phyloP scores from a whole-genome alignment of 305 asterid genomes.

The Lippia alba region DNA sequence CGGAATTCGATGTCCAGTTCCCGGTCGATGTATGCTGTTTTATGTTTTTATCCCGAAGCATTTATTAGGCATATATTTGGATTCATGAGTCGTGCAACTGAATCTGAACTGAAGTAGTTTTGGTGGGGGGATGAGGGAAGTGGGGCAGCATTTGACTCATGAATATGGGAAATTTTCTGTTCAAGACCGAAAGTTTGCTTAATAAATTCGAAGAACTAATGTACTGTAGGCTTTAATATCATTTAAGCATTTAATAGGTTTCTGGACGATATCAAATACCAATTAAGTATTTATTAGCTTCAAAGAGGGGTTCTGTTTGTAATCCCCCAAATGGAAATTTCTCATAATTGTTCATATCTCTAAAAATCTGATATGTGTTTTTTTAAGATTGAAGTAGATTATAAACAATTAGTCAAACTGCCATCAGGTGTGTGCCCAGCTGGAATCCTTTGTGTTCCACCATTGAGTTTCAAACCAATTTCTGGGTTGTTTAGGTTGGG shows the following conservation, averaged over 20 bases:
- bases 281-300: conserved; percentile 2
- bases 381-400: conserved; percentile 7
- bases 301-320: conserved; percentile 4
- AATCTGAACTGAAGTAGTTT: neutral
- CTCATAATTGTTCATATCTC: neutral
- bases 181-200: conserved; percentile 23
- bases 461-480: conserved; percentile 1
- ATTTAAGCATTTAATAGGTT: conserved; percentile 5
- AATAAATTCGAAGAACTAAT: neutral
- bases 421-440: neutral
- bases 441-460: conserved; percentile 1
- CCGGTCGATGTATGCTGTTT: conserved; percentile 64
- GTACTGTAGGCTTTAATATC: neutral
- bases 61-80: conserved; percentile 1
- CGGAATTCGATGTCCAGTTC: conserved; percentile 66
- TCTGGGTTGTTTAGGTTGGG: neutral
- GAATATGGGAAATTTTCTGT: neutral
- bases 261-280: neutral
- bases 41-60: neutral
- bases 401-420: conserved; percentile 8
- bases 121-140: neutral
- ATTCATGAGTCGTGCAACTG: conserved; percentile 8
- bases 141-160: neutral
- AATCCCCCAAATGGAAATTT: neutral
- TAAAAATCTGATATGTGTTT: neutral